A percentile compares a stretch with the other conserved stretches of the same genome.
These are phyloP conservation scores for Chenopodium album DNA, from an alignment of 148 eudicot genomes.

Conservation along the genomic window DNA sequence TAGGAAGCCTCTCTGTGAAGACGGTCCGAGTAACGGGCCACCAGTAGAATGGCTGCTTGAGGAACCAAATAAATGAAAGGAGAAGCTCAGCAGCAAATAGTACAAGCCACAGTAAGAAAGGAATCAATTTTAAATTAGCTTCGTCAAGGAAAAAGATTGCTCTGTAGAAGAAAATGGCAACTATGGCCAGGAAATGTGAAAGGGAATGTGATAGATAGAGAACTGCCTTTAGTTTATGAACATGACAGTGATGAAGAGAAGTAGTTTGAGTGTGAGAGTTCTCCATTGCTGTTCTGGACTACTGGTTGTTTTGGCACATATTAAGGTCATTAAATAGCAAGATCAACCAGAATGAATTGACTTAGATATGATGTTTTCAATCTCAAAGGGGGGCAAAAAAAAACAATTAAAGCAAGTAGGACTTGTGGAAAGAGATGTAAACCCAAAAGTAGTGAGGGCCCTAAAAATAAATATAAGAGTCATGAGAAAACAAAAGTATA, in stretches of 20 bases:
- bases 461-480: no score
- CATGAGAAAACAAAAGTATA: no score
- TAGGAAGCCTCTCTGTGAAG: slow-evolving; percentile 24
- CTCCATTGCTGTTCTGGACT: no score
- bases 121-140: neutral
- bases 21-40: slow-evolving; percentile 21
- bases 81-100: slow-evolving; percentile 29
- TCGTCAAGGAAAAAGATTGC: neutral
- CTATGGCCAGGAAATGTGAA: slow-evolving; percentile 12
- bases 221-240: slow-evolving; percentile 17
- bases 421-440: no score
- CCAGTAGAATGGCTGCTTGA: slow-evolving; percentile 30
- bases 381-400: no score
- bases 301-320: neutral
- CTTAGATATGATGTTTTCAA: no score
- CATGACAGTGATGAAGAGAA: slow-evolving; percentile 18
- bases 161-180: slow-evolving; percentile 25
- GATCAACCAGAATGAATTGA: no score
- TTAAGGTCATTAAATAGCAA: no score
- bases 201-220: slow-evolving; percentile 20
- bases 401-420: no score
- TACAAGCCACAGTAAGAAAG: slow-evolving; percentile 5
- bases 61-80: slow-evolving; percentile 31
- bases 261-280: neutral
- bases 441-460: no score